Evolutionary conservation across 139 green algal genomes (phyloP).

Genomic region (Pseudopediastrum boryanum): DNA sequence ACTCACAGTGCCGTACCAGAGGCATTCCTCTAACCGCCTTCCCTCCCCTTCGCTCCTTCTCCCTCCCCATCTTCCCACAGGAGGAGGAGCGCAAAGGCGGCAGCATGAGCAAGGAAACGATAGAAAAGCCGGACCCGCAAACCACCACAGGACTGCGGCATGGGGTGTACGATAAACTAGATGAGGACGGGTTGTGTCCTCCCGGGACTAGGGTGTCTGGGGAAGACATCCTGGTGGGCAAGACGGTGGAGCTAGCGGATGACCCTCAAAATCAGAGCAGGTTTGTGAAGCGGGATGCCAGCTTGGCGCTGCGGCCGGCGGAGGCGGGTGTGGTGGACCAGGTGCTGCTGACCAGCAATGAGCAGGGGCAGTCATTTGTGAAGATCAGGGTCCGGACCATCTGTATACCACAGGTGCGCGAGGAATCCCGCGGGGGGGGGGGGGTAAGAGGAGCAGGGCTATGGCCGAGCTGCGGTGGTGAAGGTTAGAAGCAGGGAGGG

Average conservation of each 20-base stretch:
- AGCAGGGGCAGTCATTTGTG: constrained; percentile 89
- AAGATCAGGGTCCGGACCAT: constrained; percentile 96
- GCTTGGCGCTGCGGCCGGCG: constrained; percentile 57
- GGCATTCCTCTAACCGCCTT: too few species aligned
- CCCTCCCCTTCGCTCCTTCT: too few species aligned
- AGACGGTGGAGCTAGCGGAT: constrained; percentile 49
- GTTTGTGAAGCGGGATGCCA: constrained; percentile 71
- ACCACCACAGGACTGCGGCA: constrained; percentile 74
- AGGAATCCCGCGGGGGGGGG: too few species aligned
- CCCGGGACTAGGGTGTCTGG: constrained; percentile 84
- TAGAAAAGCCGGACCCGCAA: constrained; percentile 85
- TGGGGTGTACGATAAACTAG: constrained; percentile 98
- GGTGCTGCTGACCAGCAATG: constrained; percentile 92
- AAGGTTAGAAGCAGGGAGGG: too few species aligned
- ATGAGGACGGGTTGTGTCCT: constrained; percentile 92
- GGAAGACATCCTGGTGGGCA: constrained; percentile 81
- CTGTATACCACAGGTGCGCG: constrained; percentile 92
- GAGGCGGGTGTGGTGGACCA: constrained; percentile 79
- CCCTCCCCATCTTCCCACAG: constrained; percentile 28
- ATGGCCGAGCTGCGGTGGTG: too few species aligned
- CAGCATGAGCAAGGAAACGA: constrained; percentile 78
- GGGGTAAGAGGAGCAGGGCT: too few species aligned
- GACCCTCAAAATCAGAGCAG: constrained; percentile 50
- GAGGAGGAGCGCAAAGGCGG: constrained; percentile 91
- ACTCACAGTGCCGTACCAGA: too few species aligned